phyloP scores from a whole-genome alignment of 2,329 filamentous ascomycete species.

The Calycina herbarum region DNA sequence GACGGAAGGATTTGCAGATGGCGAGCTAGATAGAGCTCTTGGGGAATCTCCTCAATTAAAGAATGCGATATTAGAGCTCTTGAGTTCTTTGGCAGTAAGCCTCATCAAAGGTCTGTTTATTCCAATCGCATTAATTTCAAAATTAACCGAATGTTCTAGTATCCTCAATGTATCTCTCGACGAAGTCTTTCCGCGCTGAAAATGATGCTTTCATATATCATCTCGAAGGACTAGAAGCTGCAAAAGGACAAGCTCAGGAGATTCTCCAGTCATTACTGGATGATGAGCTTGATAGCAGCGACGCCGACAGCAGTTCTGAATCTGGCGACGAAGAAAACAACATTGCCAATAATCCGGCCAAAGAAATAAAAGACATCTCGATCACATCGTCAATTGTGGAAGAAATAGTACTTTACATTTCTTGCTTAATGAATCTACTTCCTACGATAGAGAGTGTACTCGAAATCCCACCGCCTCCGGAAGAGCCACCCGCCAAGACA shows the following conservation, averaged over 20 bases:
- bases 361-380: not conserved
- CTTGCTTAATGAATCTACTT: conserved; percentile 3
- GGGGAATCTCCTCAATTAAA: not conserved
- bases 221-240: not conserved
- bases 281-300: not conserved
- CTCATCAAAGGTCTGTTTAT: not conserved
- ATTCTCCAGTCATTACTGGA: not conserved
- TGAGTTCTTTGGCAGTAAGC: not conserved
- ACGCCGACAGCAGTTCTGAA: not conserved
- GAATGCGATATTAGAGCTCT: not conserved
- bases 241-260: not conserved
- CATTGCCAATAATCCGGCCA: not conserved
- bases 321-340: not conserved
- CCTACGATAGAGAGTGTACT: not conserved
- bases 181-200: not conserved
- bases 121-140: not conserved
- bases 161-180: not conserved
- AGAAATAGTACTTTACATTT: not conserved
- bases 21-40: not conserved
- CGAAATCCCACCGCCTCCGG: not conserved
- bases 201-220: not conserved
- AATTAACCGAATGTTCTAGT: not conserved
- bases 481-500: not conserved
- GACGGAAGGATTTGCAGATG: not conserved
- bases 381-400: not conserved